Evolutionary conservation across 192 early-diverging fungal genomes (phyloP).

Genomic region (Entomortierella beljakovae): DNA sequence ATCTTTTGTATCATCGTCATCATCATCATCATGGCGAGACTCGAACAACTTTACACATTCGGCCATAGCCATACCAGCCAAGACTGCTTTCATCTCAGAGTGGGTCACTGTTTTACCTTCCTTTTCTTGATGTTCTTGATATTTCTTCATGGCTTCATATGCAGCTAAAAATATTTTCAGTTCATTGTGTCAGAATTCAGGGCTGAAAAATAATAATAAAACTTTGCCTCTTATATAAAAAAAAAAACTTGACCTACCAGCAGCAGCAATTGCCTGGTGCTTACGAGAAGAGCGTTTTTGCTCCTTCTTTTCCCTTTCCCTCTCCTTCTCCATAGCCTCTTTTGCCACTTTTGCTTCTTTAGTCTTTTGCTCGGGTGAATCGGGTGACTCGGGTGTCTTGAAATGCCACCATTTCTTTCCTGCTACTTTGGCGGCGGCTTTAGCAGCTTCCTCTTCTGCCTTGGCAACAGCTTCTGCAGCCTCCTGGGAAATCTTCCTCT

Average conservation of each 20-base stretch:
- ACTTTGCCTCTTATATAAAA: background rate
- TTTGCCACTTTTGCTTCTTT: constrained; percentile 7
- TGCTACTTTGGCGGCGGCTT: constrained; percentile 35
- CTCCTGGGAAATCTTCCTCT: constrained; percentile 32
- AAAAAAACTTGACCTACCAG: constrained; percentile 17
- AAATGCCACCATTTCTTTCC: constrained; percentile 48
- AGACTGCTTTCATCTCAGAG: constrained; percentile 46
- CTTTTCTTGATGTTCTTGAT: constrained; percentile 39
- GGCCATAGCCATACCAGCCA: constrained; percentile 58
- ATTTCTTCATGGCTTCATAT: constrained; percentile 50
- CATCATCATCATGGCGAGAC: constrained; percentile 34
- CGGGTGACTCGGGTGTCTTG: constrained; percentile 3
- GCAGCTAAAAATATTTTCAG: constrained; percentile 28
- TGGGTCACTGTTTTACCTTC: constrained; percentile 46
- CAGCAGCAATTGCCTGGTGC: constrained; percentile 52
- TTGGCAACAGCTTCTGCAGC: constrained; percentile 32
- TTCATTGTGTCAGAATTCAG: background rate
- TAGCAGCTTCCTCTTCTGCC: background rate
- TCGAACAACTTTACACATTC: constrained; percentile 53
- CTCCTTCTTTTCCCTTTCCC: constrained; percentile 36
- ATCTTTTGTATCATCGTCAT: constrained; percentile 44
- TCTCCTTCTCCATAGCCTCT: constrained; percentile 12
- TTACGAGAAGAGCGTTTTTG: constrained; percentile 29
- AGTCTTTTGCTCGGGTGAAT: constrained; percentile 28
- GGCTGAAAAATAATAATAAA: background rate